Conservation (phyloP, 2,329 filamentous ascomycete genomes). For the Colletotrichum tofieldiae region DNA sequence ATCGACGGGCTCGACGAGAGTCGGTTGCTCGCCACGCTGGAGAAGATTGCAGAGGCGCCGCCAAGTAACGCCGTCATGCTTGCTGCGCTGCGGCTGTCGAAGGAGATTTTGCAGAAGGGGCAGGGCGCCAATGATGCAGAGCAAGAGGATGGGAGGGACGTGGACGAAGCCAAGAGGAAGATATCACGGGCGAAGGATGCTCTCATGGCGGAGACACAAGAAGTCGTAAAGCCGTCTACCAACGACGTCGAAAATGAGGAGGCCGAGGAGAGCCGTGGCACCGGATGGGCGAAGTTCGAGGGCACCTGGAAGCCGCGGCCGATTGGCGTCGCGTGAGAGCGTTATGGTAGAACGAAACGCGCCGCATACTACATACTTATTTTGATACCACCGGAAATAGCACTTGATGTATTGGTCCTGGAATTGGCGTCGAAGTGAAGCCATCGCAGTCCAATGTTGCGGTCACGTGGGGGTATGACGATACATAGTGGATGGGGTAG, state of each 20-base stretch:
- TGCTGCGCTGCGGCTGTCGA: slow-evolving; percentile 61
- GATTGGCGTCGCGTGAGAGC: slow-evolving; percentile 68
- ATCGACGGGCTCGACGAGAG: slow-evolving; percentile 55
- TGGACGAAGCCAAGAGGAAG: slow-evolving; percentile 46
- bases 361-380: background rate
- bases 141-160: slow-evolving; percentile 42
- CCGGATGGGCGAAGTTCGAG: slow-evolving; percentile 65
- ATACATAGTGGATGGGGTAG: background rate
- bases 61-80: slow-evolving; percentile 62
- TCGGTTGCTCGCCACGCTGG: slow-evolving; percentile 55
- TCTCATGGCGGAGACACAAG: slow-evolving; percentile 31
- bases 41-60: slow-evolving; percentile 57
- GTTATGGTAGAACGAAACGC: background rate
- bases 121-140: slow-evolving; percentile 24
- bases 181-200: slow-evolving; percentile 37
- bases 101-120: slow-evolving; percentile 55
- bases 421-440: background rate
- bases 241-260: slow-evolving; percentile 34
- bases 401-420: background rate
- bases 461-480: slow-evolving; percentile 35
- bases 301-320: slow-evolving; percentile 72
- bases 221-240: slow-evolving; percentile 20
- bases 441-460: background rate
- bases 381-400: background rate
- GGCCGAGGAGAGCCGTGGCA: slow-evolving; percentile 40